These are phyloP conservation scores for Talaromyces sp. DNA, from an alignment of 2,329 filamentous ascomycete genomes.

Conservation along the genomic window DNA sequence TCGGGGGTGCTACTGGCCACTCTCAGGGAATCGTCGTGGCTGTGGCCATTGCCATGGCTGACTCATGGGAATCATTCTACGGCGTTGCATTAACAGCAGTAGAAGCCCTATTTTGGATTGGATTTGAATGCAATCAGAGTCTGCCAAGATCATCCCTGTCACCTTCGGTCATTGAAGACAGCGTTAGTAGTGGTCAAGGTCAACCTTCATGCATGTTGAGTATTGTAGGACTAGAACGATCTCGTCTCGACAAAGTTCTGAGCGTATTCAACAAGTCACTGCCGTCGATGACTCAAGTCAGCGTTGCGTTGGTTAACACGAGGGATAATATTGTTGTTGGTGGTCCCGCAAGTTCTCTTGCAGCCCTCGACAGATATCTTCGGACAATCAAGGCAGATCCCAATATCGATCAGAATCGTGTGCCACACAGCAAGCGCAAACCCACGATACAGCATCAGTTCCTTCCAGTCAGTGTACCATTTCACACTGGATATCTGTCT, in stretches of 20 bases:
- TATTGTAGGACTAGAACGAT: background rate
- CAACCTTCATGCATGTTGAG: slow-evolving; percentile 10
- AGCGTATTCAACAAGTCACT: background rate
- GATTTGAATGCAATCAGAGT: slow-evolving; percentile 45
- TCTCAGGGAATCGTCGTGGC: slow-evolving; percentile 95
- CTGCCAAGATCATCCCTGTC: background rate
- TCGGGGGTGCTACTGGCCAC: slow-evolving; percentile 62
- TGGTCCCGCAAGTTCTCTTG: slow-evolving; percentile 88
- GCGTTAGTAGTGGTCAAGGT: background rate
- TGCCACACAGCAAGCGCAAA: background rate
- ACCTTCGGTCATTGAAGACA: background rate
- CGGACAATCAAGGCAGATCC: slow-evolving; percentile 79
- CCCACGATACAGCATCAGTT: background rate
- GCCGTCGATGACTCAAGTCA: slow-evolving; percentile 84
- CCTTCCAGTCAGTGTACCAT: background rate
- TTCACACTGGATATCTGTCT: background rate
- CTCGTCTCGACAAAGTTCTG: background rate
- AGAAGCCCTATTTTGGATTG: slow-evolving; percentile 97
- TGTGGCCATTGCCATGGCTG: slow-evolving; percentile 80
- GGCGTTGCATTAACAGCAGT: slow-evolving; percentile 73
- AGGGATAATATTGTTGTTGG: slow-evolving; percentile 95
- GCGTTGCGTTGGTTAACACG: slow-evolving; percentile 92
- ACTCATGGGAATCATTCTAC: slow-evolving; percentile 87
- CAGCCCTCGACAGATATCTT: slow-evolving; percentile 71
- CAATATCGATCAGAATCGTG: background rate